phyloP scores from a whole-genome alignment of 1,284 basidiomycete species.

The Ustilago sp. region DNA sequence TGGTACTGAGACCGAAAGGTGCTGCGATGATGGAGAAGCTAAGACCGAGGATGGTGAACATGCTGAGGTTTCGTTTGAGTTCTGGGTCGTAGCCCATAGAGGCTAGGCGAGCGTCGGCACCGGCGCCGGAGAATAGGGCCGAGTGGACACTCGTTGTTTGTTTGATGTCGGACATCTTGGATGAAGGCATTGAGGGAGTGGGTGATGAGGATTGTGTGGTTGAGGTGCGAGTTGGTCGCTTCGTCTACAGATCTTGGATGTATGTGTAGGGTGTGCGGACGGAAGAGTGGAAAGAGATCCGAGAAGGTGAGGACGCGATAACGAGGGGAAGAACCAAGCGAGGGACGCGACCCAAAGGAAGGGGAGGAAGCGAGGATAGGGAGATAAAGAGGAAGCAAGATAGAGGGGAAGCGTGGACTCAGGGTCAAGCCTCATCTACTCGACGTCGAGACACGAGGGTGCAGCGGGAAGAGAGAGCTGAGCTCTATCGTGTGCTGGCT shows the following conservation, averaged over 20 bases:
- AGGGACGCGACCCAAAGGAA: neutral
- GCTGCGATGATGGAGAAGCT: conserved; percentile 71
- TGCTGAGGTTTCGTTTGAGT: conserved; percentile 71
- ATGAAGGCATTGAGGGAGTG: neutral
- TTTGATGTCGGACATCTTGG: conserved; percentile 33
- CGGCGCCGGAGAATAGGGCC: conserved; percentile 51
- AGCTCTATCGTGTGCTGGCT: conserved; percentile 14
- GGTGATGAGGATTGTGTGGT: neutral
- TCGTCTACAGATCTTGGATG: neutral
- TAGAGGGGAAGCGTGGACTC: neutral
- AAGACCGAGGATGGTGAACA: conserved; percentile 71
- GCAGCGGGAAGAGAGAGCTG: conserved; percentile 1
- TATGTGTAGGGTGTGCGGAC: neutral
- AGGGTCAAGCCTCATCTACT: neutral
- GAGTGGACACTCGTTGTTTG: conserved; percentile 53
- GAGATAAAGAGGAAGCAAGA: conserved; percentile 1
- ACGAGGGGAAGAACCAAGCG: neutral
- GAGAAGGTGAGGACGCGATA: neutral
- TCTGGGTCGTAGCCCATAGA: conserved; percentile 72
- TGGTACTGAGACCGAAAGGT: conserved; percentile 71
- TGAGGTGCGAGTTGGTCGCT: neutral
- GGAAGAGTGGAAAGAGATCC: neutral
- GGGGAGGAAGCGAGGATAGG: neutral
- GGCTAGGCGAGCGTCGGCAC: conserved; percentile 68
- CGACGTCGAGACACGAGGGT: neutral